Percentiles rank a stretch among this genome's conserved stretches.
Evolutionary conservation across 805 yeast genomes (phyloP).

Genomic region (Starmerella vitae): DNA sequence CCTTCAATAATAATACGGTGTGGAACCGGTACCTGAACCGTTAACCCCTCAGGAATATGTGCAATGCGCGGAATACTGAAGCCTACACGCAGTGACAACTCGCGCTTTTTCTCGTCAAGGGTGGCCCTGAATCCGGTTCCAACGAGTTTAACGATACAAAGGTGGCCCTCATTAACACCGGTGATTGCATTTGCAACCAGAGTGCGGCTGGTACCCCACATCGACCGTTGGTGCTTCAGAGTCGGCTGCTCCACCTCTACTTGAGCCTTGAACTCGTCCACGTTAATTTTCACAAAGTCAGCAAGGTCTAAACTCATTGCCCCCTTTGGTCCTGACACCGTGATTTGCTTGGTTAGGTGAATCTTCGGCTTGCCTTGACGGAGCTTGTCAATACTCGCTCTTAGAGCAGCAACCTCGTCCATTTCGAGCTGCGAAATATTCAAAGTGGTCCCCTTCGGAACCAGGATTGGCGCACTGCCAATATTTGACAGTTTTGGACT

Average conservation of each 20-base stretch:
- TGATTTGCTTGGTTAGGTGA: slow-evolving; percentile 43
- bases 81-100: slow-evolving; percentile 73
- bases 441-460: slow-evolving; percentile 48
- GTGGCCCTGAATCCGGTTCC: slow-evolving; percentile 96
- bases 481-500: slow-evolving; percentile 32
- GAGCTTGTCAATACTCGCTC: slow-evolving; percentile 43
- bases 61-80: slow-evolving; percentile 69
- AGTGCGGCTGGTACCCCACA: slow-evolving; percentile 93
- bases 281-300: slow-evolving; percentile 39
- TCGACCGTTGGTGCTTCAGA: slow-evolving; percentile 57
- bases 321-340: slow-evolving; percentile 70
- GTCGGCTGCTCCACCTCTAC: slow-evolving; percentile 46
- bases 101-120: slow-evolving; percentile 43
- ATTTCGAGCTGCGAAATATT: slow-evolving; percentile 25
- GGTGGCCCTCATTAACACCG: slow-evolving; percentile 90
- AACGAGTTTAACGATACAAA: slow-evolving; percentile 71
- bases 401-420: slow-evolving; percentile 26
- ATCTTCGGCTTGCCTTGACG: slow-evolving; percentile 54
- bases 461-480: slow-evolving; percentile 63
- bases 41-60: slow-evolving; percentile 61
- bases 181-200: slow-evolving; percentile 59
- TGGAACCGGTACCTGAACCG: slow-evolving; percentile 67
- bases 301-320: slow-evolving; percentile 51
- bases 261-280: slow-evolving; percentile 32
- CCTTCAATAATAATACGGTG: slow-evolving; percentile 81